Percentiles rank a stretch among this genome's conserved stretches.
These are phyloP conservation scores for Ceratocystis destructans DNA, from an alignment of 2,329 filamentous ascomycete genomes.

Conservation along the genomic window DNA sequence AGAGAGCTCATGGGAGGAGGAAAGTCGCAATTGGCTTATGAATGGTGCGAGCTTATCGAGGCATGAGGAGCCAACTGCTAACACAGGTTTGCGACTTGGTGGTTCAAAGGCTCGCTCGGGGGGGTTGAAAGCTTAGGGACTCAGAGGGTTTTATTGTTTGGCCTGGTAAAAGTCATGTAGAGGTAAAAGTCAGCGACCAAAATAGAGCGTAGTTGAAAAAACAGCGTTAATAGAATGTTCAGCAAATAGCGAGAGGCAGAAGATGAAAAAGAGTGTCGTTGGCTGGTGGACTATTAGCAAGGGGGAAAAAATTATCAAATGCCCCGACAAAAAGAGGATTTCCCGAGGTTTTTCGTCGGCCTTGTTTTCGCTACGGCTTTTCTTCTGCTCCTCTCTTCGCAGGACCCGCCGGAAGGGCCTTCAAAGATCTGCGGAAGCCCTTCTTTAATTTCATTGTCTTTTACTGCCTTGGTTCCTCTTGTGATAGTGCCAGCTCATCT, in stretches of 20 bases:
- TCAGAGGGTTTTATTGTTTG: not conserved
- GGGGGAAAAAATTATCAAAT: not conserved
- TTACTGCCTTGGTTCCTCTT: no score
- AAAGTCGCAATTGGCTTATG: not conserved
- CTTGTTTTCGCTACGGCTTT: not conserved
- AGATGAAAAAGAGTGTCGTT: not conserved
- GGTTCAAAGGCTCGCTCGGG: not conserved
- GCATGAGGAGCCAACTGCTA: not conserved
- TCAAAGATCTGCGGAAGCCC: no score
- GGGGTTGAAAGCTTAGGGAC: not conserved
- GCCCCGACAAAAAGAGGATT: not conserved
- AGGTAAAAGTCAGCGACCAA: no score
- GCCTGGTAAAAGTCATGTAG: no score
- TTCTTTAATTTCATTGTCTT: no score
- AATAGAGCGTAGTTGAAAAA: not conserved
- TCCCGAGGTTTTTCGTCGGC: slow-evolving; percentile 2
- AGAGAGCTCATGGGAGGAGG: not conserved
- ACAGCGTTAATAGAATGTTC: not conserved
- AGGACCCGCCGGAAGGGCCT: no score
- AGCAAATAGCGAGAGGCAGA: not conserved
- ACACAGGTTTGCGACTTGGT: not conserved
- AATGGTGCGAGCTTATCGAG: not conserved
- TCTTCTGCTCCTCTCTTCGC: not conserved
- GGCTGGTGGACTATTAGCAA: not conserved
- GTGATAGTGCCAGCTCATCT: no score